Base-by-base conservation (phyloP, 805 yeast species). In the Wilhelminamyces savonicus region DNA sequence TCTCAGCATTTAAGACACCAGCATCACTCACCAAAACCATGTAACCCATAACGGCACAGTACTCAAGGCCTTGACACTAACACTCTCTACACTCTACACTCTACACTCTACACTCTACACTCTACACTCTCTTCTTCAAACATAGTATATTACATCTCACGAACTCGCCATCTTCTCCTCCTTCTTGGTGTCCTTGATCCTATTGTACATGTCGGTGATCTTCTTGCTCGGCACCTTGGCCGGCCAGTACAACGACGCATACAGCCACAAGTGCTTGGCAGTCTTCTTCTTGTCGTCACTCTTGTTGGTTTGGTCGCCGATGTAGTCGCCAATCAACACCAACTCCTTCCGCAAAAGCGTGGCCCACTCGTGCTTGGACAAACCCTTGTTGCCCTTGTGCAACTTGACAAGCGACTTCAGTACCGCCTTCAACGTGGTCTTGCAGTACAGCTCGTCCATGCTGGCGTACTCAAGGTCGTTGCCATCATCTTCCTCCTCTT, bases 181-280 rank as follows among this genome's bases (percentile, higher is more conserved):
- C 22, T 26, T 14, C 5, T 11, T 11, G 10, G 19, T 13, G 11
- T 7, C 13, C 38, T 66, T 70, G 35, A 78, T 57, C 55, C 79
- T 75, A 37, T 60, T 67, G 54, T 84, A 87, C 95, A 87, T 86
- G 18, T 74, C 78, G 47, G 70, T 68, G 38, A 86, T 74, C 58
- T 81, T 81, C 22, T 65, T 56, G 36, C 90, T 79, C 24, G 82
- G 75, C n/a, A 79, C 95, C 37, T 73, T 71, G 3, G 77, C 82
- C 3, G 96, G 96, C 96, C 96, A 86, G 59, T 77, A 86, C 31
- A 74, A 70, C 13, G 87, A 69, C 4, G 92, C 85, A 52, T 80
- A 85, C 18, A 82, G 73, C 95, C 96, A 86, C 35, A 86, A 56
- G 45, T 85, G 92, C 49, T 72, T 78, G 34, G 65, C 62, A 34